Evolutionary conservation across 2,329 filamentous ascomycete genomes (phyloP), one percentile per base, ranked within the genome.

Genomic region (Alternaria triticimaculans): DNA sequence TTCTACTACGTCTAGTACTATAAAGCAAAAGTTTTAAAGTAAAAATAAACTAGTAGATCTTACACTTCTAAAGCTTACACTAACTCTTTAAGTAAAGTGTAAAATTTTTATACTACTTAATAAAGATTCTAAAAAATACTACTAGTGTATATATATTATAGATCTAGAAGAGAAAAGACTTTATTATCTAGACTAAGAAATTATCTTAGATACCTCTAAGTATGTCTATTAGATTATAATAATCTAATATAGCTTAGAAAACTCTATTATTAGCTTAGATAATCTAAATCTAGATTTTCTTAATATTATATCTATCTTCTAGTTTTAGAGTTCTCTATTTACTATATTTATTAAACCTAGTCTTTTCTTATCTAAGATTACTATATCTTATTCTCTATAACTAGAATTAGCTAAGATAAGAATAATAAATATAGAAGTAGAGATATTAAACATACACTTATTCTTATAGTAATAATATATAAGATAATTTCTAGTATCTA

Each of bases 361-460:
- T 3, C 23, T 66, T 59, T n/a, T 26, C 6, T 58, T 69, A 7
- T 67, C 60, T 50, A 12, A 65, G 30, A 59, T 69, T 60, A 26
- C 60, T 53, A 25, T 66, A 20, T 63, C 37, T 30, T 10, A 58
- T 56, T 60, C 53, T 51, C 55, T 15, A 66, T 37, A 45, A 45
- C 20, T 69, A 20, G 55, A 55, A 15, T 23, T 66, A 12, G 37
- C 51, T 51, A 14, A 67, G 45, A n/a, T 69, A 1, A 64, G 53
- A 37, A 68, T 41, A 12, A 60, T 69, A 41, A 64, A 63, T 10
- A 64, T n/a, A 61, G 46, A 69, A 26, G 60, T 69, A 65, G 18
- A 25, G 20, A 25, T 21, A 51, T 12, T 6, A 5, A 33, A 50
- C 11, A 33, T 61, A 1, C 5, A 9, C 21, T 26, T 8, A n/a